Conservation (phyloP, 495 filamentous ascomycete genomes). For the Trichoderma asperelloides region DNA sequence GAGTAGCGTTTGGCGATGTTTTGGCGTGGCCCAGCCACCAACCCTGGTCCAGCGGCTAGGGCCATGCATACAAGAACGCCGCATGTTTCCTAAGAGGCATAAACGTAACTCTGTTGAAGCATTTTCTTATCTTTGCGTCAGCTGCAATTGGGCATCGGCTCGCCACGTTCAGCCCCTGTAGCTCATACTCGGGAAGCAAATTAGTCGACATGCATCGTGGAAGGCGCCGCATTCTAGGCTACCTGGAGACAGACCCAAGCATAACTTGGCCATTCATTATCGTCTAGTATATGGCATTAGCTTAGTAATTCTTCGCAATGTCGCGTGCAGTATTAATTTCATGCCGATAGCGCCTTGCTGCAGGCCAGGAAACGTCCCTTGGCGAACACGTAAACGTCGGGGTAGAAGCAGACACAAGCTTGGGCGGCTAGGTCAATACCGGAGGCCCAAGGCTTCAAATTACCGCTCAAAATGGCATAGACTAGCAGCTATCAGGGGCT, state of each 20-base stretch:
- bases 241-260: not conserved
- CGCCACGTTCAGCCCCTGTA: constrained; percentile 1
- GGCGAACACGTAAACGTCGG: not conserved
- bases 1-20: constrained; percentile 33
- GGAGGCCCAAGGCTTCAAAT: not conserved
- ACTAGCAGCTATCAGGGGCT: not conserved
- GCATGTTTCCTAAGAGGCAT: not conserved
- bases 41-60: not conserved
- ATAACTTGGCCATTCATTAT: not conserved
- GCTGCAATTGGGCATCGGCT: not conserved
- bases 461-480: not conserved
- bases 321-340: not conserved
- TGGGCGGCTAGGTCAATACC: not conserved
- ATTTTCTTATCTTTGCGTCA: not conserved
- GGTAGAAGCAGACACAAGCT: not conserved
- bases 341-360: not conserved
- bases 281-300: not conserved
- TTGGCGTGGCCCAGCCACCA: not conserved
- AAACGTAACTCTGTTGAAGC: not conserved
- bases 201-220: not conserved
- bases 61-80: not conserved
- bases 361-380: not conserved
- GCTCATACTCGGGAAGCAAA: not conserved
- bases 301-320: not conserved
- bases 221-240: not conserved